These are phyloP conservation scores for Poa annua DNA, from an alignment of 176 grass and related monocot species.

Conservation along the genomic window DNA sequence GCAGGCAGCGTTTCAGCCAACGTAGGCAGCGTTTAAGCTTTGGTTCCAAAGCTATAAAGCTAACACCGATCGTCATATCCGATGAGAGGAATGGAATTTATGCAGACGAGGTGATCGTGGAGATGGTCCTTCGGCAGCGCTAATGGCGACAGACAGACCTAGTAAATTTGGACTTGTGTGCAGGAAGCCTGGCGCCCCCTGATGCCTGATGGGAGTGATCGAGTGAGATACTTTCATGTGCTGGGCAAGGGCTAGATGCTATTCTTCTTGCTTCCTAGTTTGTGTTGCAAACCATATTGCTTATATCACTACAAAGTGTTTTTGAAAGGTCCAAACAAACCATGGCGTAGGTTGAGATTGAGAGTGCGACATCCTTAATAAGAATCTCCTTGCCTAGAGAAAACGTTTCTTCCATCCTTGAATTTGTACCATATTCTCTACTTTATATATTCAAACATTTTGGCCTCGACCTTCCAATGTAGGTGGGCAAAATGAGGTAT, in stretches of 20 bases:
- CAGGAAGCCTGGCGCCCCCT: not conserved
- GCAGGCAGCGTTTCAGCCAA: not conserved
- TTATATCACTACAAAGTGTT: no score
- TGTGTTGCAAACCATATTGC: no score
- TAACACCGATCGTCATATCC: not conserved
- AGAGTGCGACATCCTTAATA: no score
- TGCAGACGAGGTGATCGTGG: not conserved
- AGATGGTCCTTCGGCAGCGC: not conserved
- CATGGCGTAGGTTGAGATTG: no score
- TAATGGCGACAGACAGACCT: not conserved
- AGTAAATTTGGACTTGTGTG: no score
- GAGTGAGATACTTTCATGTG: not conserved
- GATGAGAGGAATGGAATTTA: not conserved
- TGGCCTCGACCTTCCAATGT: no score
- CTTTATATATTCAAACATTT: no score
- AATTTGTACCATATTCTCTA: no score
- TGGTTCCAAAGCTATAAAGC: slow-evolving; percentile 9
- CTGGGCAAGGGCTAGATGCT: not conserved
- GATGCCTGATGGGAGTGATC: not conserved
- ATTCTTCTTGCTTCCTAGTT: not conserved
- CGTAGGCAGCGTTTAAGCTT: not conserved
- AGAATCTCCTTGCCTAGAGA: no score
- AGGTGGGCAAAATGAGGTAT: no score
- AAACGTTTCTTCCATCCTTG: no score
- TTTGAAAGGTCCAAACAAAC: no score